Evolutionary conservation across 306 rosid species (phyloP).

Genomic region (Prunus armeniaca): DNA sequence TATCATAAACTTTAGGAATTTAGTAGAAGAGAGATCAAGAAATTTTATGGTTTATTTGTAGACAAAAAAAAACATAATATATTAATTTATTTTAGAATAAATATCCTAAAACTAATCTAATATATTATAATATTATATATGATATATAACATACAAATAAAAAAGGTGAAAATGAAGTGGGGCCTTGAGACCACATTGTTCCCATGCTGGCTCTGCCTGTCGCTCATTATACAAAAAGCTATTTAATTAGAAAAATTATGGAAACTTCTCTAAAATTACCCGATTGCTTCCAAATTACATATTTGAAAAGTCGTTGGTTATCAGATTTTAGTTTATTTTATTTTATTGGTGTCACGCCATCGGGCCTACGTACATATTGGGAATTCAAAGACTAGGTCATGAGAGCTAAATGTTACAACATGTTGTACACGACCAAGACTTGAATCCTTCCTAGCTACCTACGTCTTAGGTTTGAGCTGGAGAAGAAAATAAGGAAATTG

Average conservation of each 20-base stretch:
- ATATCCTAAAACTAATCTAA: no score
- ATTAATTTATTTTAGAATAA: no score
- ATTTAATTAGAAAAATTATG: no score
- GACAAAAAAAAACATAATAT: no score
- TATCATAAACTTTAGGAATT: no score
- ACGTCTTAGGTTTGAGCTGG: not conserved
- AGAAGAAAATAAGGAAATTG: not conserved
- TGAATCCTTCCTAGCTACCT: not conserved
- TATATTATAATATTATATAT: not conserved
- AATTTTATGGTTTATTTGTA: no score
- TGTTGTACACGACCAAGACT: not conserved
- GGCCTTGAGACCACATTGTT: rapidly evolving
- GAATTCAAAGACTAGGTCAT: not conserved
- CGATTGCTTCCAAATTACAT: not conserved
- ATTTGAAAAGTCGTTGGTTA: not conserved
- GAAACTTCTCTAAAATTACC: no score
- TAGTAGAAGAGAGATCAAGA: no score
- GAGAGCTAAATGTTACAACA: not conserved
- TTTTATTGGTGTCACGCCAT: not conserved
- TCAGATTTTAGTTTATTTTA: not conserved
- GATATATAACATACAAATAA: not conserved
- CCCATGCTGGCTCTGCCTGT: no score
- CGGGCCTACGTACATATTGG: not conserved
- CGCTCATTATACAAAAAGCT: no score
- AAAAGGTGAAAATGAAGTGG: not conserved